Percentiles rank a stretch among this genome's conserved stretches.
phyloP scores from a whole-genome alignment of 2,329 filamentous ascomycete genomes.

The Xylariaceae sp. region DNA sequence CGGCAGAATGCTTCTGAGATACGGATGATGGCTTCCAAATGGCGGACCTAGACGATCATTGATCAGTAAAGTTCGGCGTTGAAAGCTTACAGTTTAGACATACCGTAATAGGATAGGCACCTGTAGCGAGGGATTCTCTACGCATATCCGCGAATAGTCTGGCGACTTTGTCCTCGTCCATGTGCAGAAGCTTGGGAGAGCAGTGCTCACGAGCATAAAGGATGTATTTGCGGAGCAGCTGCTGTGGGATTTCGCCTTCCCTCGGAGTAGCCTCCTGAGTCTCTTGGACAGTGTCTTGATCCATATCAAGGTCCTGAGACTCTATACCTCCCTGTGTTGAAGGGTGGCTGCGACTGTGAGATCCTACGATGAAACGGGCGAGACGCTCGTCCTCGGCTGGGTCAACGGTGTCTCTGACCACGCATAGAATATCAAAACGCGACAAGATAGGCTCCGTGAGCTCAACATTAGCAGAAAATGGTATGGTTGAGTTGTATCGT shows the following conservation, averaged over 20 bases:
- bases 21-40: constrained; percentile 96
- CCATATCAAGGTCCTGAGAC: constrained; percentile 63
- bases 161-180: constrained; percentile 96
- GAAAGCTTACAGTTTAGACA: constrained; percentile 36
- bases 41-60: constrained; percentile 67
- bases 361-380: constrained; percentile 91
- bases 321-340: constrained; percentile 48
- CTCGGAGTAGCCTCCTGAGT: constrained; percentile 33
- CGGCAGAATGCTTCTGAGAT: constrained; percentile 93
- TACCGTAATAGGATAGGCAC: constrained; percentile 97
- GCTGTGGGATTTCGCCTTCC: constrained; percentile 79
- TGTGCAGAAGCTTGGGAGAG: constrained; percentile 89
- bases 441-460: constrained; percentile 96
- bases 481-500: constrained; percentile 93
- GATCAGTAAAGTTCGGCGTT: constrained; percentile 17
- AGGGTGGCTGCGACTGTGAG: constrained; percentile 83
- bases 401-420: constrained; percentile 93
- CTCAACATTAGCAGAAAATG: constrained; percentile 94
- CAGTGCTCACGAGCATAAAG: constrained; percentile 89
- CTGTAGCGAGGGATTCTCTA: constrained; percentile 85
- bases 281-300: constrained; percentile 40
- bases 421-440: constrained; percentile 95
- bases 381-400: constrained; percentile 88
- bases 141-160: constrained; percentile 95
- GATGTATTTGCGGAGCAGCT: constrained; percentile 92